Evolutionary conservation across 1,139 yeast genomes (phyloP), one percentile per base, ranked within the genome.

Genomic region (Kluyveromyces marxianus): DNA sequence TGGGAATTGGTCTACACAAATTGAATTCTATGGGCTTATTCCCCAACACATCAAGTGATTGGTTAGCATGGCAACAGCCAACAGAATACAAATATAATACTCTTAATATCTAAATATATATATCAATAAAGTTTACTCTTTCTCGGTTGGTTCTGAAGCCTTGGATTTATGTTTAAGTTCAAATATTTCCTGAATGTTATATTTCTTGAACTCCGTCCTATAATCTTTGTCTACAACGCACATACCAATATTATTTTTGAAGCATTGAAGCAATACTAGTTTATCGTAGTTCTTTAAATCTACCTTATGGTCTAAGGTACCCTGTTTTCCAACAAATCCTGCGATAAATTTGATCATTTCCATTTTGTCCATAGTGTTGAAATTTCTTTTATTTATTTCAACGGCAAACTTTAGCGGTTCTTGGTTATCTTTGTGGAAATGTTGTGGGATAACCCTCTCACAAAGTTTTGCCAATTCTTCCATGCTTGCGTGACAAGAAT

Each of bases 1-100:
- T 90, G 69, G 77, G 71, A 4, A 79, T 89, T 36, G 98, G 97
- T 3, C 60, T 89, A 24, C 89, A 89, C 77, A 92, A 92, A 65
- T 68, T 92, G 53, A 81, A 86, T 56, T 71, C 75, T 29, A 88
- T 92, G 97, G 97, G 97, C 0, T 71, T 92, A 53, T 78, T 92
- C 50, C 98, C 98, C 26, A 87, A 84, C 56, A 81, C 81, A 36
- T 76, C 76, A 43, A 83, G 95, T 51, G 98, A 92, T 59, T 92
- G 97, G 97, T 69, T 92, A 31, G 81, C 90, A 3, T 90, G 95
- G 89, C 94, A 87, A 59, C 57, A 61, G 2, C 68, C 70, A n/a
- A 62, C 75, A 6, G 44, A 52, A 35, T 59, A 60, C 35, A 48
- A 50, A 26, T 28, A 34, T 26, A 25, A 26, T 4, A 34, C 43